Percentiles rank a stretch among this genome's conserved stretches.
phyloP scores from a whole-genome alignment of 208 protist genomes.

The Leishmania aethiopica region DNA sequence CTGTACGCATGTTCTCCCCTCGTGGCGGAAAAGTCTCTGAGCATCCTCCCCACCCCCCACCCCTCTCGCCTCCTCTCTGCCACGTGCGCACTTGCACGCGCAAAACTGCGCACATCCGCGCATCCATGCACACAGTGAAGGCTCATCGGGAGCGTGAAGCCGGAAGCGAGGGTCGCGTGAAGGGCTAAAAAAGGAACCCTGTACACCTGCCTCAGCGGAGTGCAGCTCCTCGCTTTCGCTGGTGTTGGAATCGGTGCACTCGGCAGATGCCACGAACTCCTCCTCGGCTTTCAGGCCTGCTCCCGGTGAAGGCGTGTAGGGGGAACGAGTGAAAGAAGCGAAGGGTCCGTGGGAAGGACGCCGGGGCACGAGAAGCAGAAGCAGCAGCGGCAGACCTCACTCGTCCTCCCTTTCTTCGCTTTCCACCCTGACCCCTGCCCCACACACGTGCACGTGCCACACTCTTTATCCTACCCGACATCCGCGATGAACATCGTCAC shows the following conservation, averaged over 20 bases:
- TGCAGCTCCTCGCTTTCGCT: background rate
- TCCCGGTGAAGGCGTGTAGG: background rate
- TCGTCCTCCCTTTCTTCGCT: background rate
- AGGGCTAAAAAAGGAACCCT: background rate
- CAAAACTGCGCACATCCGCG: background rate
- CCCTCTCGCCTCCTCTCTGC: background rate
- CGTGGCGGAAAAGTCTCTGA: background rate
- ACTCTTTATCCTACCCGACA: background rate
- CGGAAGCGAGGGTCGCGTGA: background rate
- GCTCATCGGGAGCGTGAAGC: background rate
- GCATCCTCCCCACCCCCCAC: background rate
- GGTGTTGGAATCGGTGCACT: background rate
- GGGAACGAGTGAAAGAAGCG: background rate
- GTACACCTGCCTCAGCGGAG: background rate
- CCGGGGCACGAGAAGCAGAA: background rate
- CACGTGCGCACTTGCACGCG: background rate
- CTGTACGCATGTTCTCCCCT: background rate
- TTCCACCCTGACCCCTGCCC: background rate
- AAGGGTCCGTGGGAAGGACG: background rate
- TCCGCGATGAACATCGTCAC: conserved; percentile 78
- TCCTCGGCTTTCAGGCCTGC: background rate
- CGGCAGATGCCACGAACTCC: background rate
- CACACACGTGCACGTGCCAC: too few species aligned
- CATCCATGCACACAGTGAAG: background rate
- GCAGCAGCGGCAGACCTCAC: background rate